Conservation (phyloP, 371 early-diverging fungal species). For the Mortierella sp. region DNA sequence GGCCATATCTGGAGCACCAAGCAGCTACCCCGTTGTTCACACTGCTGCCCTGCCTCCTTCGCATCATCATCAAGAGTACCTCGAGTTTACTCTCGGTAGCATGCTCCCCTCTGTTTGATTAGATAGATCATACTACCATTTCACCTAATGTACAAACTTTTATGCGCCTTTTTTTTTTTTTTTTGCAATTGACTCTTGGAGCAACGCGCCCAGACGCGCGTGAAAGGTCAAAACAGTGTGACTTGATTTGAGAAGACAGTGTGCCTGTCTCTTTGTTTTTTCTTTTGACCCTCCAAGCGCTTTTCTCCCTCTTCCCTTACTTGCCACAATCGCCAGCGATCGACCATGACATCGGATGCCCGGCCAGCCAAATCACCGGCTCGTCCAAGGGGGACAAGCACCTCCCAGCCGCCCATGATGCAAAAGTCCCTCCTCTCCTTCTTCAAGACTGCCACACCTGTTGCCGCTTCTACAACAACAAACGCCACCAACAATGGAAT, state of each 20-base stretch:
- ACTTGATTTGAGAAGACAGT: neutral
- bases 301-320: conserved; percentile 3
- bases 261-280: conserved; percentile 7
- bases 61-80: conserved; percentile 57
- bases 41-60: conserved; percentile 49
- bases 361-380: conserved; percentile 54
- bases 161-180: neutral
- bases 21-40: conserved; percentile 42
- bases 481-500: conserved; percentile 10
- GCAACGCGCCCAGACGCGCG: neutral
- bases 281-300: neutral
- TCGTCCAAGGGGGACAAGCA: conserved; percentile 66
- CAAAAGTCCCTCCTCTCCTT: conserved; percentile 61
- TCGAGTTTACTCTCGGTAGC: conserved; percentile 49
- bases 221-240: neutral
- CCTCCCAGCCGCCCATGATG: conserved; percentile 32
- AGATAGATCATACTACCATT: neutral
- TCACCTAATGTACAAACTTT: neutral
- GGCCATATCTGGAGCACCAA: conserved; percentile 17
- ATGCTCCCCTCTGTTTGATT: conserved; percentile 34
- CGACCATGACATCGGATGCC: conserved; percentile 29
- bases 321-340: conserved; percentile 1
- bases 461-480: neutral
- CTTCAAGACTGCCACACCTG: conserved; percentile 51
- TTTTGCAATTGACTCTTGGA: no score